Conservation (phyloP, 78 protist species). For the Dictyostelium capitatum region DNA sequence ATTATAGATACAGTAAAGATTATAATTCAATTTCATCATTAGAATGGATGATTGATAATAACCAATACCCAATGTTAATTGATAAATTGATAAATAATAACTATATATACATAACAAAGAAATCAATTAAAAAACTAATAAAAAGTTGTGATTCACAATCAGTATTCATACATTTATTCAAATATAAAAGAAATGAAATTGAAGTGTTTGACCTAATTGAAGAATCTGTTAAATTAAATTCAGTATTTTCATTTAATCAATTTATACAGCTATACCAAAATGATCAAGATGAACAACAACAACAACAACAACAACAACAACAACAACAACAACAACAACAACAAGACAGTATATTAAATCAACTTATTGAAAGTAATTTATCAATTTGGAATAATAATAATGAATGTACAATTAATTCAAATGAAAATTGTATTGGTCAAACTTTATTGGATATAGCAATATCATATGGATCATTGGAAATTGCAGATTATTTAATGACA, state of each 20-base stretch:
- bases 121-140: neutral
- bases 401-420: no score
- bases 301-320: no score
- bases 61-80: neutral
- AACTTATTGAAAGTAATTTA: no score
- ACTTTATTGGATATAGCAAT: no score
- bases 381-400: no score
- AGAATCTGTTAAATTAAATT: constrained; percentile 3
- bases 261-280: neutral
- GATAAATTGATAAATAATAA: neutral
- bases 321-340: no score
- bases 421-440: no score
- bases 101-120: neutral
- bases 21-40: constrained; percentile 15
- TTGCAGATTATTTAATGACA: no score
- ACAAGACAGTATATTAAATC: no score
- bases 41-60: neutral
- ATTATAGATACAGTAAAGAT: neutral
- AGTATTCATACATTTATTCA: neutral
- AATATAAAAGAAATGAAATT: neutral
- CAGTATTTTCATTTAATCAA: neutral
- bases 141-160: neutral
- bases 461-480: no score
- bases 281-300: neutral
- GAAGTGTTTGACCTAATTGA: neutral